These are phyloP conservation scores for Agrostemma githago DNA, from an alignment of 148 eudicot genomes.

Conservation along the genomic window DNA sequence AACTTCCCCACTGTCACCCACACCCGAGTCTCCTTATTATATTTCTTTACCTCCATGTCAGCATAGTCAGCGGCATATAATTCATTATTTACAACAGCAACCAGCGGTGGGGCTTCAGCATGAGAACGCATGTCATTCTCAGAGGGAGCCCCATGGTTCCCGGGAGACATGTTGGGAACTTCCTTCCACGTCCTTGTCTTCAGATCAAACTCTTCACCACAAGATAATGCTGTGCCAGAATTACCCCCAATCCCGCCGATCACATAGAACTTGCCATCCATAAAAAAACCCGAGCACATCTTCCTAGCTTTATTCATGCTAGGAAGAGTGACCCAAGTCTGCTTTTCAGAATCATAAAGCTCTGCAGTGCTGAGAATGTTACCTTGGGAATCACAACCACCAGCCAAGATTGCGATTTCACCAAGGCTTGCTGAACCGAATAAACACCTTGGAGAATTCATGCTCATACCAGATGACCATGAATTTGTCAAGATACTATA, in stretches of 20 bases:
- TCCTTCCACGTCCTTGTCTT: constrained; percentile 55
- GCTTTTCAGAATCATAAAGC: constrained; percentile 62
- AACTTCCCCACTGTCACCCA: constrained; percentile 65
- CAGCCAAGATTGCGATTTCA: constrained; percentile 78
- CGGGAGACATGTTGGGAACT: constrained; percentile 76
- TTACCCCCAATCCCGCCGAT: constrained; percentile 72
- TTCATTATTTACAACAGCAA: constrained; percentile 80
- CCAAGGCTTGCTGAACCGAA: constrained; percentile 88
- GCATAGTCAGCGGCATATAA: constrained; percentile 84
- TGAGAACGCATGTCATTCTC: constrained; percentile 42
- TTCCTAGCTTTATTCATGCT: constrained; percentile 63
- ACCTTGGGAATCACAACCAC: constrained; percentile 67
- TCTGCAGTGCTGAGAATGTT: constrained; percentile 52
- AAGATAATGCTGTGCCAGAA: constrained; percentile 43
- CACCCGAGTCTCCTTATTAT: constrained; percentile 35
- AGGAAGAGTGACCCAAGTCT: constrained; percentile 59
- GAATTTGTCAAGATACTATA: constrained; percentile 67
- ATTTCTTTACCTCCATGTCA: constrained; percentile 57
- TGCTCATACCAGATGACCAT: constrained; percentile 65
- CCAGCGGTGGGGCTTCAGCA: constrained; percentile 77
- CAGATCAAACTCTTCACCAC: constrained; percentile 79
- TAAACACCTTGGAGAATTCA: constrained; percentile 77
- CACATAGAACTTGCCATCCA: constrained; percentile 87
- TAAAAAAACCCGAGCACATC: constrained; percentile 80
- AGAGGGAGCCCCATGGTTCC: constrained; percentile 32